Percentiles rank a stretch among this genome's conserved stretches.
Evolutionary conservation across 2,329 filamentous ascomycete species (phyloP).

Genomic region (Botrytis medusae): DNA sequence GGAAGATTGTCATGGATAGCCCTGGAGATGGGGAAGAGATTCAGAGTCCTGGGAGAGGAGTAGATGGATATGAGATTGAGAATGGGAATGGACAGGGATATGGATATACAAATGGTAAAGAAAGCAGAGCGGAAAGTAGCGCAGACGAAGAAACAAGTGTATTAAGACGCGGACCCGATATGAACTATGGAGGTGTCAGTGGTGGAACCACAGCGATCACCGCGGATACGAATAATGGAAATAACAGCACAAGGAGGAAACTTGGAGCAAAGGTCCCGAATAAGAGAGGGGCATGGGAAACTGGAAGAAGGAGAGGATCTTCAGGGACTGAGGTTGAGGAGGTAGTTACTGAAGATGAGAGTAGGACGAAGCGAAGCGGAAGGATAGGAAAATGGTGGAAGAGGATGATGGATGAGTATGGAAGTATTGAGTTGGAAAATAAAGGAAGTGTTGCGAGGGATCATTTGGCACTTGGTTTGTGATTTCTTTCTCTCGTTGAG

Average conservation of each 20-base stretch:
- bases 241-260: not conserved
- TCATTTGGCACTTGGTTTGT: constrained; percentile 72
- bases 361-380: constrained; percentile 22
- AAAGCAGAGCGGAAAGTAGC: constrained; percentile 31
- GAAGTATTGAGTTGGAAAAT: constrained; percentile 72
- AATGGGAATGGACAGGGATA: constrained; percentile 16
- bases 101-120: not conserved
- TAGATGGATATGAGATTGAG: not conserved
- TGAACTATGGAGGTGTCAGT: constrained; percentile 9
- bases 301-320: not conserved
- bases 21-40: not conserved
- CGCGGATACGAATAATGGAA: not conserved
- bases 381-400: constrained; percentile 52
- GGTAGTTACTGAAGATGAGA: constrained; percentile 24
- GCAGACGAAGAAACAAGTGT: constrained; percentile 45
- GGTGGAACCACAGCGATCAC: not conserved
- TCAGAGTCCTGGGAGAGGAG: not conserved
- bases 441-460: constrained; percentile 82
- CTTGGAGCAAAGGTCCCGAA: not conserved
- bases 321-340: not conserved
- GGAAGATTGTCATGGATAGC: constrained; percentile 24
- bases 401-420: constrained; percentile 48
- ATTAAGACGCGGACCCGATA: constrained; percentile 26
- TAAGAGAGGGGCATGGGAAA: not conserved
- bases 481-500: constrained; percentile 18